These are phyloP conservation scores for Lactarius quietus DNA, from an alignment of 768 basidiomycete species.

Conservation along the genomic window DNA sequence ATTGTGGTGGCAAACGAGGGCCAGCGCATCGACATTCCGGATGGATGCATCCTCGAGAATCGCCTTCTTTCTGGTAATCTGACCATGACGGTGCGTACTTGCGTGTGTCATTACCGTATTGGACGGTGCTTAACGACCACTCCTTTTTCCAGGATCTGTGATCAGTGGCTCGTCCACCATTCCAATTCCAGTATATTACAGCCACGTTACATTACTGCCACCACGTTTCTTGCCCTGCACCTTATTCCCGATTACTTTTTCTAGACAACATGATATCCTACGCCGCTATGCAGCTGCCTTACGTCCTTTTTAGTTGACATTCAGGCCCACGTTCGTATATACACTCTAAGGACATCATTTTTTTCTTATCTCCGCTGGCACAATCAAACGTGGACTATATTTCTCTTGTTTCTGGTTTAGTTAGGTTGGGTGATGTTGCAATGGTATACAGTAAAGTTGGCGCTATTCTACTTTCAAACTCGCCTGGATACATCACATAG, in stretches of 20 bases:
- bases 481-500: background rate
- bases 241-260: background rate
- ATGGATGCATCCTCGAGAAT: slow-evolving; percentile 70
- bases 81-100: slow-evolving; percentile 59
- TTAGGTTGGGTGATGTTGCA: background rate
- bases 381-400: background rate
- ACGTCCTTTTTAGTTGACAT: background rate
- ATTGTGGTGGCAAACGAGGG: slow-evolving; percentile 82
- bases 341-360: background rate
- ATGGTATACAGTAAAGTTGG: background rate
- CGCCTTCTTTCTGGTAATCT: slow-evolving; percentile 79
- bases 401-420: background rate
- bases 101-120: background rate
- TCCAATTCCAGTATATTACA: background rate
- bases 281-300: background rate
- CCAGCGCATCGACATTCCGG: slow-evolving; percentile 69
- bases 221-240: background rate
- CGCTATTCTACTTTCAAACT: background rate
- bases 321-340: background rate
- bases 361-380: background rate
- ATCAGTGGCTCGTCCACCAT: background rate
- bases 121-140: background rate
- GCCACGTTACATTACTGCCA: background rate
- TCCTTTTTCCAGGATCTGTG: slow-evolving; percentile 13
- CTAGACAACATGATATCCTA: background rate